These are phyloP conservation scores for Xylona heveae DNA, from an alignment of 495 filamentous ascomycete species.

Conservation along the genomic window DNA sequence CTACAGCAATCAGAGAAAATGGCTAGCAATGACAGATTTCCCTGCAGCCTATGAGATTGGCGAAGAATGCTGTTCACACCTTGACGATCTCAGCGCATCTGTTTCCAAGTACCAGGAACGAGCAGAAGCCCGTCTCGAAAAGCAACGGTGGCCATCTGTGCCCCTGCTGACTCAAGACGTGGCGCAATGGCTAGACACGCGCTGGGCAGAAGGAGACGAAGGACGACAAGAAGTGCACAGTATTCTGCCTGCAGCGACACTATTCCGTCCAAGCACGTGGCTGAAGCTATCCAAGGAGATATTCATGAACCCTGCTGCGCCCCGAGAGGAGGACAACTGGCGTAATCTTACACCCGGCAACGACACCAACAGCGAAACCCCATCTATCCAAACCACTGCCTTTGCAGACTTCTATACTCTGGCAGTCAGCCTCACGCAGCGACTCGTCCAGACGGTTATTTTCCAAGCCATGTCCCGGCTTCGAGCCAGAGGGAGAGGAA, in stretches of 20 bases:
- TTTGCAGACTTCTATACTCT: conserved; percentile 57
- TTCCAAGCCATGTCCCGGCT: conserved; percentile 41
- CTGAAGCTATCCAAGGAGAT: conserved; percentile 38
- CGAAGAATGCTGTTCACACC: conserved; percentile 34
- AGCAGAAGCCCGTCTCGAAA: conserved; percentile 31
- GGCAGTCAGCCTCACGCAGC: conserved; percentile 37
- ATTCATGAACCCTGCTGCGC: conserved; percentile 56
- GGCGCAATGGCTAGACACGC: conserved; percentile 19
- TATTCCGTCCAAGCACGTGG: conserved; percentile 40
- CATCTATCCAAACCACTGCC: conserved; percentile 43
- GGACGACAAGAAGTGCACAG: conserved; percentile 14
- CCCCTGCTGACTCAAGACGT: conserved; percentile 30
- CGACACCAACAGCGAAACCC: conserved; percentile 22
- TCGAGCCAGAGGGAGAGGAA: conserved; percentile 18
- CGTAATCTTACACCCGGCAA: conserved; percentile 16
- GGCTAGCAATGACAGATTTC: conserved; percentile 22
- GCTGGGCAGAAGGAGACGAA: conserved; percentile 11
- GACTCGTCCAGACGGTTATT: conserved; percentile 43
- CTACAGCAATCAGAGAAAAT: no score
- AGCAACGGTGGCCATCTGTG: conserved; percentile 26
- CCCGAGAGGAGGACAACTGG: conserved; percentile 42
- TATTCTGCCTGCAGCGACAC: conserved; percentile 24
- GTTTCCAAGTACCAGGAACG: conserved; percentile 33
- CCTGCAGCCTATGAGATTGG: conserved; percentile 58
- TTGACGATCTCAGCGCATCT: conserved; percentile 45